Base-by-base conservation (phyloP, 2,329 filamentous ascomycete species). In the Fusarium avenaceum region DNA sequence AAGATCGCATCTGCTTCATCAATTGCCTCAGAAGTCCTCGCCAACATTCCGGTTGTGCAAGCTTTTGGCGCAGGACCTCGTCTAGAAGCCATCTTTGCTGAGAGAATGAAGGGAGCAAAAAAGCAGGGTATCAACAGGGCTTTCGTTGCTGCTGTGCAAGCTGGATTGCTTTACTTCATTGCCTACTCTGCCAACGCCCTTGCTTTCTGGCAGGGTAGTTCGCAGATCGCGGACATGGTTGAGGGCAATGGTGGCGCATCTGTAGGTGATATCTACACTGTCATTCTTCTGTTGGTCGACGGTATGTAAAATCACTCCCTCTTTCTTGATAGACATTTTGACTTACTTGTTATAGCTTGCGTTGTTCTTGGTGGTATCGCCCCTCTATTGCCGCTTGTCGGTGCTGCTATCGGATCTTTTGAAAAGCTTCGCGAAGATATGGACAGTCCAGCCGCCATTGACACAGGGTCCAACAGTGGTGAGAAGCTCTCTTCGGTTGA, bases 121-220 rank as follows among this genome's bases (percentile, higher is more conserved):
- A 80, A 77, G 11, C 81, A 85, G 24, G 88, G 84, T 3, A 82
- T 87, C 61, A 86, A 86, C 65, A 91, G 90, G 73, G 84, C 86
- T 0, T 76, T 84, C 2, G 81, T 84, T 1, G 81, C 85, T 26
- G 90, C 85, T 6, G 75, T 86, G 0, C 87, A 90, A 72, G 82
- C 87, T 9, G 89, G 89, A 11, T 75, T 86, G 17, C 78, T 91
- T 8, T 92, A 90, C 74, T 91, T 92, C 65, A 86, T 92, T 66
- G 87, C 88, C 6, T 91, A 90, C 67, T 84, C 87, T 3, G 88
- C 87, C 8, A 91, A 91, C 73, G 88, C 87, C 2, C 80, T 92
- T 15, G 87, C 89, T 0, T 91, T 90, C 72, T 92, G 88, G 87
- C 85, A 90, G 74, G 89, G 89, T 47, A 89, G 86, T 65, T 82